Base-by-base conservation (phyloP, 2,329 filamentous ascomycete genomes). In the Aspergillus pseudoviridinutans region DNA sequence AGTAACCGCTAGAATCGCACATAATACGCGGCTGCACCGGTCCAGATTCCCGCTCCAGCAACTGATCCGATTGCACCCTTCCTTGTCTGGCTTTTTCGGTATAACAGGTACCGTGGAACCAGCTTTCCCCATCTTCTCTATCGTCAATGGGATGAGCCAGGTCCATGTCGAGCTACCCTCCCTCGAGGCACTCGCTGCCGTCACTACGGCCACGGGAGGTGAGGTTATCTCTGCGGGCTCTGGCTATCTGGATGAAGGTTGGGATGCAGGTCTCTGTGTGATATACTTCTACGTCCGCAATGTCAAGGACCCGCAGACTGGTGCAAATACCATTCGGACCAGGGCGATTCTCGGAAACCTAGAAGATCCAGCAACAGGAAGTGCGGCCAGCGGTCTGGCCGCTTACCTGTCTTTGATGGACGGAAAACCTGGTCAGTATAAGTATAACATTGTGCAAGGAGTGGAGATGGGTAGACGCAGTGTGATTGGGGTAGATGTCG, bases 81-180 rank as follows among this genome's bases (percentile, higher is more conserved):
- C 61, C 2, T 35, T 71, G 57, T 58, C 59, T 10, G 61, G 64
- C 7, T 71, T 65, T 50, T 58, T 69, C 49, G 25, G 49, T n/a
- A 20, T 54, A n/a, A 49, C 25, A 22, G 49, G 17, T 20, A 49
- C 24, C 28, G 28, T 28, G 4, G 54, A 61, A 49, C 29, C 44
- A 1, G 58, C 58, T 1, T 72, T 71, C 57, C 70, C 70, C 3
- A 24, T 74, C 7, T 68, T 74, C 50, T 73, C 71, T 0, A 73
- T 75, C 56, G 73, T 76, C 35, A 71, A 73, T 50, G 73, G 73
- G 7, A 73, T 75, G 71, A 72, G 66, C 10, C 92, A 91, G 70
- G 72, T 84, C n/a, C 80, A 90, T 38, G 77, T 89, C n/a, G 75
- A 83, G 61, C 78, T 93, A 22, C 77, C 82, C 0, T 80, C 79